Evolutionary conservation across 441 rosid genomes (phyloP), one percentile per base, ranked within the genome.

Genomic region (Sinapis alba): DNA sequence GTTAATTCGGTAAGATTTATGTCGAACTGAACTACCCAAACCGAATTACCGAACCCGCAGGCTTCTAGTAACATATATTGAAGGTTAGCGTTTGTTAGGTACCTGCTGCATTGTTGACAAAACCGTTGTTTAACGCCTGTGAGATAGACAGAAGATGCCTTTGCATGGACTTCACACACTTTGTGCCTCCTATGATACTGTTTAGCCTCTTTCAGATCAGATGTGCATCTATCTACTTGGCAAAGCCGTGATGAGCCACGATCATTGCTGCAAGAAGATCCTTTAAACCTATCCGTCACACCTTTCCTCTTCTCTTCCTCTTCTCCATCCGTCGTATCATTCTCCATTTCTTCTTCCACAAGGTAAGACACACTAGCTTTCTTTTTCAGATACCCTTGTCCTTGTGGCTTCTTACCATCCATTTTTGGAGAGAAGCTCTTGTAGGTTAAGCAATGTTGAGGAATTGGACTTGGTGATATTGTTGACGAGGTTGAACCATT

Each of bases 101-200:
- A 82, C 84, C 76, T 80, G 78, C 84, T 82, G 63, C 84, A 84
- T 76, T 84, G 85, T 76, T 82, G 87, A 71, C 85, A 84, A 15
- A 84, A 84, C 54, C 85, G 78, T 76, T 82, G 87, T 47, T 27
- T 76, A 13, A 75, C 10, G 20, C 83, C 82, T 41, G 63, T 41
- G 26, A 84, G 82, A 61, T 65, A 71, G 65, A 80, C 87, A 38
- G 60, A 64, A 41, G 81, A 58, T 10, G 83, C 85, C 76, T 84
- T 84, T 16, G 85, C 84, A 23, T 84, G 87, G 58, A 64, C 41
- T 68, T 84, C 85, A 58, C 87, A 84, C 59, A 84, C 85, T 77
- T 54, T 82, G 76, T 84, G 87, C 23, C 87, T 76, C 10, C 79
- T 63, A 57, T 82, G 79, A 53, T 84, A 84, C 32, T 21, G 66